Evolutionary conservation across 164 flowering plant genomes (phyloP).

Genomic region (Magnolia changhungtana): DNA sequence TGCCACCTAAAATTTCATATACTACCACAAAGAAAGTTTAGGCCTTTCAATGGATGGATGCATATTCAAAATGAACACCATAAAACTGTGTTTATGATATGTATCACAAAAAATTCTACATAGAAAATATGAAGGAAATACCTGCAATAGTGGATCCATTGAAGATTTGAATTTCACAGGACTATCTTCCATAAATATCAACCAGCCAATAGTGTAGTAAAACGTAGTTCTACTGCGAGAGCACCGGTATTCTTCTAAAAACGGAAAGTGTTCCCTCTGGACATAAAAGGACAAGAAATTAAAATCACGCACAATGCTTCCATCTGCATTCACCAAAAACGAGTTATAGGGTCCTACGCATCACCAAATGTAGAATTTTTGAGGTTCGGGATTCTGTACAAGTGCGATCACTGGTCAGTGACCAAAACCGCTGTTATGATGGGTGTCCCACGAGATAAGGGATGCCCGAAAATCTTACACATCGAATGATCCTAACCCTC

Average conservation of each 20-base stretch:
- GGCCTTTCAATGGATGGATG: neutral
- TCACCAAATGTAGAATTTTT: too few relatives aligned
- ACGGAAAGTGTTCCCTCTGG: slow-evolving; percentile 95
- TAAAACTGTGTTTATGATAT: neutral
- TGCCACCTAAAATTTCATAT: neutral
- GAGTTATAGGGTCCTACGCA: too few relatives aligned
- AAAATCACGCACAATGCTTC: neutral
- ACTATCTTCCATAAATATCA: slow-evolving; percentile 96
- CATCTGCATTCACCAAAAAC: neutral
- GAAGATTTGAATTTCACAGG: slow-evolving; percentile 83
- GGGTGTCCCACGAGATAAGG: neutral
- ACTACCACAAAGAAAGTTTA: neutral
- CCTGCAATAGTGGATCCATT: slow-evolving; percentile 90
- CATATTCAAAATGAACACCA: neutral
- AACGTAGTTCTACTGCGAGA: slow-evolving; percentile 96
- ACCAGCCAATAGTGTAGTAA: slow-evolving; percentile 86
- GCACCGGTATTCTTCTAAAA: slow-evolving; percentile 76
- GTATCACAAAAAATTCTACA: neutral
- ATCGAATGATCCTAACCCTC: neutral
- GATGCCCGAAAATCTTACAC: neutral
- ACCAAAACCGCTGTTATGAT: neutral
- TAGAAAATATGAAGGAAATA: slow-evolving; percentile 15
- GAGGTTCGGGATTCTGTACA: neutral
- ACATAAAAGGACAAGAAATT: slow-evolving; percentile 8
- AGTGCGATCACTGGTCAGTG: neutral